A percentile compares a stretch with the other conserved stretches of the same genome.
Evolutionary conservation across 495 filamentous ascomycete species (phyloP).

Genomic region (Xylaria acuta): DNA sequence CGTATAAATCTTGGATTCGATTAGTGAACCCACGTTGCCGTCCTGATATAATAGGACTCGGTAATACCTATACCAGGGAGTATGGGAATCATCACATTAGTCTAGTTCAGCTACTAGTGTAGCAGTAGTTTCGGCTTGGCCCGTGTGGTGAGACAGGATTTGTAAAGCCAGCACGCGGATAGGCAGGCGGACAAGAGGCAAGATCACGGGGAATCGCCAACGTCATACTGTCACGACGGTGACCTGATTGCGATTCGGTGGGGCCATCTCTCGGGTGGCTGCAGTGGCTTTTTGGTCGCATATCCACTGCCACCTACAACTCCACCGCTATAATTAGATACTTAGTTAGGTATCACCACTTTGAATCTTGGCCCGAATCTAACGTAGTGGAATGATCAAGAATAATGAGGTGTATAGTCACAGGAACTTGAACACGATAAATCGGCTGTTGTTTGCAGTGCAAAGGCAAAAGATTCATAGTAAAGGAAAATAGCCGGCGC

Average conservation of each 20-base stretch:
- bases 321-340: background rate
- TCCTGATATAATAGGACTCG: background rate
- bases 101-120: constrained; percentile 2
- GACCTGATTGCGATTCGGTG: constrained; percentile 5
- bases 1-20: background rate
- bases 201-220: constrained; percentile 7
- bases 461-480: background rate
- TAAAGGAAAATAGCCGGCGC: background rate
- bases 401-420: background rate
- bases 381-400: background rate
- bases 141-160: constrained; percentile 13
- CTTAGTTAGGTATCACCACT: background rate
- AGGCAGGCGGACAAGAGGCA: background rate
- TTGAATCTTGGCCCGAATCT: background rate
- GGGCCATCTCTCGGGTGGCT: constrained; percentile 8
- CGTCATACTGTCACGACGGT: constrained; percentile 20
- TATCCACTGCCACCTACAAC: background rate
- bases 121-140: background rate
- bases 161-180: constrained; percentile 22
- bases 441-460: background rate
- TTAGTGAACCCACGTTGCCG: background rate
- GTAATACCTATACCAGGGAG: background rate
- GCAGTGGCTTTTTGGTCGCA: background rate
- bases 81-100: background rate
- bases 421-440: background rate